These are phyloP conservation scores for Posidonia australis DNA, from an alignment of 106 monocot genomes.

Conservation along the genomic window DNA sequence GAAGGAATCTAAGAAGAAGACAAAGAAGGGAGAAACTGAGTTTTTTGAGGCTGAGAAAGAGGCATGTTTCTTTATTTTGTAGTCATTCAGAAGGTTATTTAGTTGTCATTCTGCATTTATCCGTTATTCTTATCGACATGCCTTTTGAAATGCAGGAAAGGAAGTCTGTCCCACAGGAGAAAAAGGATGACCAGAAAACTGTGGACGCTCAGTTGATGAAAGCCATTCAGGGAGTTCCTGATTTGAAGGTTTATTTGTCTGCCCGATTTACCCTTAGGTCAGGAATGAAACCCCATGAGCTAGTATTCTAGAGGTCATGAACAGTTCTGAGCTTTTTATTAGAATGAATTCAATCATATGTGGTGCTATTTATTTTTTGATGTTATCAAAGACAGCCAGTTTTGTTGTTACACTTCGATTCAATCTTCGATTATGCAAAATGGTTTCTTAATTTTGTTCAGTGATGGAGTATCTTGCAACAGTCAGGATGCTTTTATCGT, in stretches of 20 bases:
- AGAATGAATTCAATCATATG: too few species aligned
- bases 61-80: slow-evolving; percentile 12
- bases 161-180: slow-evolving; percentile 34
- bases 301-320: slow-evolving; percentile 20
- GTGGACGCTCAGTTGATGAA: slow-evolving; percentile 33
- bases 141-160: too few species aligned
- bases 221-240: slow-evolving; percentile 27
- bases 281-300: slow-evolving; percentile 48
- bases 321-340: not conserved
- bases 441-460: too few species aligned
- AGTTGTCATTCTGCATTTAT: too few species aligned
- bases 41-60: slow-evolving; percentile 47
- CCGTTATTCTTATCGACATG: too few species aligned
- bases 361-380: too few species aligned
- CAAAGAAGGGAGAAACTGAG: slow-evolving; percentile 33
- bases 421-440: too few species aligned
- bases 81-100: too few species aligned
- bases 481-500: too few species aligned
- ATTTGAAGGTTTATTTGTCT: slow-evolving; percentile 32
- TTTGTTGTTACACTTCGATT: too few species aligned
- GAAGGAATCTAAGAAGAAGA: slow-evolving; percentile 30
- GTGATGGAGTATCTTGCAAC: too few species aligned
- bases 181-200: slow-evolving; percentile 41
- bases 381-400: too few species aligned
- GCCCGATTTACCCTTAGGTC: slow-evolving; percentile 37